Evolutionary conservation across 2,329 filamentous ascomycete genomes (phyloP).

Genomic region (Cladosporium austrohemisphaericum): DNA sequence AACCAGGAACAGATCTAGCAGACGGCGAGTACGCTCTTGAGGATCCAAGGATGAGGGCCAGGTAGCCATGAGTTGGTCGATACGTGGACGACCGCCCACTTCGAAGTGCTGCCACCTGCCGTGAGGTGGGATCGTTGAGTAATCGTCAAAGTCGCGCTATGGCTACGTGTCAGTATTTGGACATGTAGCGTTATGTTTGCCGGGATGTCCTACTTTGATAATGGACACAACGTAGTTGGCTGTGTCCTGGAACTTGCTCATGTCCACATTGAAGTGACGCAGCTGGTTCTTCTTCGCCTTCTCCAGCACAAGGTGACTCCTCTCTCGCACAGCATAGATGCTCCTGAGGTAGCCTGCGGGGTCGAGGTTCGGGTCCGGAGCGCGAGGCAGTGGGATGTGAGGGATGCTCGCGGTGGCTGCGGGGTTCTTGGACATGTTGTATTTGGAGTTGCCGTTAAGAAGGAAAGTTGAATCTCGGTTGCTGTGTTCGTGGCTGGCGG

Average conservation of each 20-base stretch:
- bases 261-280: constrained; percentile 83
- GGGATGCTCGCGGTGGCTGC: constrained; percentile 44
- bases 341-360: constrained; percentile 88
- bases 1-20: constrained; percentile 74
- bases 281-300: constrained; percentile 75
- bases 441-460: constrained; percentile 18
- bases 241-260: constrained; percentile 77
- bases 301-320: constrained; percentile 67
- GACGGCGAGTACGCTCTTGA: constrained; percentile 68
- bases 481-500: constrained; percentile 17
- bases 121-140: constrained; percentile 75
- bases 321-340: constrained; percentile 80
- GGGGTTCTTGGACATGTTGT: constrained; percentile 36
- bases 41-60: constrained; percentile 68
- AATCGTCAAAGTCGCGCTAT: constrained; percentile 68
- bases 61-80: constrained; percentile 65
- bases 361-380: constrained; percentile 82
- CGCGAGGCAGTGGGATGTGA: constrained; percentile 67
- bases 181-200: neutral
- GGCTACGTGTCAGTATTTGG: constrained; percentile 7
- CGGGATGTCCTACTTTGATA: constrained; percentile 66
- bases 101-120: constrained; percentile 81
- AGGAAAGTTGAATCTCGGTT: constrained; percentile 19
- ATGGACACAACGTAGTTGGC: constrained; percentile 86
- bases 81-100: constrained; percentile 70